These are phyloP conservation scores for Rhododendron simsii DNA, from an alignment of 148 eudicot species.

Conservation along the genomic window DNA sequence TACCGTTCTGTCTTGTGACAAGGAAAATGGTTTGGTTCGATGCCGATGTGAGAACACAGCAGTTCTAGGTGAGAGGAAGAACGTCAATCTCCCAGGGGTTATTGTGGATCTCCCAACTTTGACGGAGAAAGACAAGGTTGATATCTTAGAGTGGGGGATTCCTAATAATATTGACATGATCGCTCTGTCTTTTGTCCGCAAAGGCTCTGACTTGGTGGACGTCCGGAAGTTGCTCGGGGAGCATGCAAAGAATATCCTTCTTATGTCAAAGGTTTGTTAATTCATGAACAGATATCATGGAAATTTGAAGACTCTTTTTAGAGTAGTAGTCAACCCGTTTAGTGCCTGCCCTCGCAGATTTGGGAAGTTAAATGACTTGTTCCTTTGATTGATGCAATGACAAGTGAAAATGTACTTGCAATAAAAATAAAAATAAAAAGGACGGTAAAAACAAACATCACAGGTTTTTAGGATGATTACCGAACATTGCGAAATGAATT, in stretches of 20 bases:
- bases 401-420: not conserved
- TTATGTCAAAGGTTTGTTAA: conserved; percentile 45
- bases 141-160: conserved; percentile 49
- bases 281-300: not conserved
- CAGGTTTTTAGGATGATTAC: not conserved
- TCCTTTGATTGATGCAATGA: not conserved
- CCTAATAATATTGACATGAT: conserved; percentile 54
- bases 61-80: conserved; percentile 49
- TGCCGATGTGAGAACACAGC: conserved; percentile 56
- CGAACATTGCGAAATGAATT: not conserved
- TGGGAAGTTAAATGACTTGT: not conserved
- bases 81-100: conserved; percentile 54
- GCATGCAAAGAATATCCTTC: conserved; percentile 43
- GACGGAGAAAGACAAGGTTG: conserved; percentile 49
- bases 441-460: not conserved
- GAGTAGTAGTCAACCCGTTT: not conserved
- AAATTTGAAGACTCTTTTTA: not conserved
- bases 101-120: conserved; percentile 50
- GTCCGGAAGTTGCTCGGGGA: conserved; percentile 43
- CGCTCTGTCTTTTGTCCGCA: conserved; percentile 54
- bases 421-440: not conserved
- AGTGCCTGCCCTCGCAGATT: not conserved
- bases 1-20: conserved; percentile 42
- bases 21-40: conserved; percentile 30
- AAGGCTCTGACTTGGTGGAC: conserved; percentile 49